A percentile compares a stretch with the other conserved stretches of the same genome.
Evolutionary conservation across 257 asterid species (phyloP).

Genomic region (Lavandula angustifolia): DNA sequence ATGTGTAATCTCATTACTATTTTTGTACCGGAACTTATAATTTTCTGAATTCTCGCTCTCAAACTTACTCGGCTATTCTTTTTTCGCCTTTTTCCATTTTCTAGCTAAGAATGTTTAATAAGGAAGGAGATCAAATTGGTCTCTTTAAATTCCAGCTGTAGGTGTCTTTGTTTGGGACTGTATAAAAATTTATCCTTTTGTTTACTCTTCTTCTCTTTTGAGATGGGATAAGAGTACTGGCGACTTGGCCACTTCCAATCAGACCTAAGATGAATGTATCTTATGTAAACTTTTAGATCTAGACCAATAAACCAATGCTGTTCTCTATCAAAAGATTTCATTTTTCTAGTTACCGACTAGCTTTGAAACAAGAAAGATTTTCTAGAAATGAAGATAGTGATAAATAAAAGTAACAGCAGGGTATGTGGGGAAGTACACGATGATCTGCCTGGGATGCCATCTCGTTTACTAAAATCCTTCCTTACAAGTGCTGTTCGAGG

Average conservation of each 20-base stretch:
- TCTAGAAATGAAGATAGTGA: conserved; percentile 15
- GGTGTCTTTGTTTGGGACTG: background rate
- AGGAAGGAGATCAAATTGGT: conserved; percentile 4
- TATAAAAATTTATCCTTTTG: background rate
- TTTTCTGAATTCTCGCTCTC: background rate
- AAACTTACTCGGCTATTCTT: background rate
- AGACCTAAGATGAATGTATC: no score
- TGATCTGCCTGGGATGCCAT: background rate
- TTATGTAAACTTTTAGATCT: no score
- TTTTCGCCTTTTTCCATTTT: background rate
- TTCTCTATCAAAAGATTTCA: background rate
- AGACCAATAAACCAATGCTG: no score
- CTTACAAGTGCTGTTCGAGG: conserved; percentile 13
- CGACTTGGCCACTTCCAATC: background rate
- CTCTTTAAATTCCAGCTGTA: background rate
- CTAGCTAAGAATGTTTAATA: conserved; percentile 15
- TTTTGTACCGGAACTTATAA: conserved; percentile 2
- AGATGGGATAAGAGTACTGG: background rate
- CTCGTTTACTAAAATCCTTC: background rate
- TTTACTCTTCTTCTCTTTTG: background rate
- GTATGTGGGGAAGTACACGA: conserved; percentile 6
- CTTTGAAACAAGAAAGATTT: background rate
- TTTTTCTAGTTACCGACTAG: conserved; percentile 8
- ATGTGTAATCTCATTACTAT: background rate
- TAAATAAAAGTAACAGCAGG: background rate